Conservation (phyloP, 768 basidiomycete species). For the Rhodotorula graminis region DNA sequence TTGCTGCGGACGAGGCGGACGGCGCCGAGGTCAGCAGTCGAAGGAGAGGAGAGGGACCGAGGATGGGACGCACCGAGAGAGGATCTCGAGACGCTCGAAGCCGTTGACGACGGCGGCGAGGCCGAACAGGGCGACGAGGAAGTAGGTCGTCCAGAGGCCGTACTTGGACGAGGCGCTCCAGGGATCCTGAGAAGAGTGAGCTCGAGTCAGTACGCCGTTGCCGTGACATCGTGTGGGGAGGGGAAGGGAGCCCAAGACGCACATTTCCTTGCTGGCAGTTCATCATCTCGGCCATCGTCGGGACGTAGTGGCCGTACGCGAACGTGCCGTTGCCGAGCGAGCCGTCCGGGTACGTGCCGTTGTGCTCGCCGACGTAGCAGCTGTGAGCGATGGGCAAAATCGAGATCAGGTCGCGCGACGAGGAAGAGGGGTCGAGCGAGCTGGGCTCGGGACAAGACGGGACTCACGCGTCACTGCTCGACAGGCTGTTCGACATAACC, state of each 20-base stretch:
- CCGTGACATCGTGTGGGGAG: too few relatives aligned
- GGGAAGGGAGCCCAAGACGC: neutral
- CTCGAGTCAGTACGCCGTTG: neutral
- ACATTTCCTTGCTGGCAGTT: neutral
- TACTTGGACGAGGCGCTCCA: neutral
- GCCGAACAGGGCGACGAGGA: neutral
- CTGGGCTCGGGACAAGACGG: neutral
- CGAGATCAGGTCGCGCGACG: neutral
- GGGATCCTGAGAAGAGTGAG: neutral
- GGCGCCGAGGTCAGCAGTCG: too few relatives aligned
- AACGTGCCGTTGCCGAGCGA: neutral
- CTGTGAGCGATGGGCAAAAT: neutral
- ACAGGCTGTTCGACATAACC: neutral
- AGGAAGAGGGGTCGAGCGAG: neutral
- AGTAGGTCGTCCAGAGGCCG: constrained; percentile 5
- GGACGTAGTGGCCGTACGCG: neutral
- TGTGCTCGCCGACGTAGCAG: constrained; percentile 7
- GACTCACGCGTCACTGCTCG: neutral
- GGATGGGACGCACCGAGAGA: neutral
- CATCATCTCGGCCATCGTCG: neutral
- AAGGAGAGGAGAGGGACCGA: too few relatives aligned
- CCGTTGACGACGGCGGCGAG: neutral
- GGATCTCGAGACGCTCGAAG: neutral
- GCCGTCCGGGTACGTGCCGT: neutral
- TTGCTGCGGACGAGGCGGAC: neutral